Base-by-base conservation (phyloP, 352 stramenopile genomes). In the Phytophthora pistaciae region DNA sequence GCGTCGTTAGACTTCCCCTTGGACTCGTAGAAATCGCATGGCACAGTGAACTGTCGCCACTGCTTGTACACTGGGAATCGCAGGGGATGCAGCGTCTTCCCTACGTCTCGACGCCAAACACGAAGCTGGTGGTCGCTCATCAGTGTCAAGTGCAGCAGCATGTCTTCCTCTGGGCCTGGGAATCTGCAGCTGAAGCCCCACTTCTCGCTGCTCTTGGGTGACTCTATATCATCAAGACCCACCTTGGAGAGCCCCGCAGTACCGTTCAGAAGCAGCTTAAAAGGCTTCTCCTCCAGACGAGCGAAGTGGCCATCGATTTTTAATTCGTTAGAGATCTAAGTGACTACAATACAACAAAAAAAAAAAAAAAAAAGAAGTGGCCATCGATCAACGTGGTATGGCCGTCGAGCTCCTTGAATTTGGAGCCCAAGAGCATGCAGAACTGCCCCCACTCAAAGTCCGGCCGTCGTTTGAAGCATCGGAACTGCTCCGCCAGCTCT, bases 61-160 rank as follows among this genome's bases (percentile, higher is more conserved):
- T 25, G 16, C 18, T 36, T 21, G 16, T 49, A 31, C 29, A 59
- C 13, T 6, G 54, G 29, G 7, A n/a, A 8, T 21, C 46, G 13
- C 3, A 62, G 18, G 53, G 56, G 56, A 36, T n/a, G 27, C 16
- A n/a, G 16, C 31, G 6, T 36, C 13, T 11, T 53, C 7, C 31
- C 38, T 33, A 31, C 8, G 11, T 31, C 40, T 31, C 27, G 27
- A 31, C 27, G 27, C 27, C 27, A 31, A 31, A 31, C 27, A 31
- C 3, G 27, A 31, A 31, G 27, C 3, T 31, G 10, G 9, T 42
- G 56, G 21, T 46, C 23, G n/a, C 42, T 18, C 25, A 56, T 65
- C 58, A 65, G 13, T 18, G 44, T 65, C 23, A 65, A 10, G 14
- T 65, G 44, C 42, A 65, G 48, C 21, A 65, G 13, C n/a, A 65